Conservation (phyloP, 2,329 filamentous ascomycete genomes). For the Phyllosticta citrichinensis region DNA sequence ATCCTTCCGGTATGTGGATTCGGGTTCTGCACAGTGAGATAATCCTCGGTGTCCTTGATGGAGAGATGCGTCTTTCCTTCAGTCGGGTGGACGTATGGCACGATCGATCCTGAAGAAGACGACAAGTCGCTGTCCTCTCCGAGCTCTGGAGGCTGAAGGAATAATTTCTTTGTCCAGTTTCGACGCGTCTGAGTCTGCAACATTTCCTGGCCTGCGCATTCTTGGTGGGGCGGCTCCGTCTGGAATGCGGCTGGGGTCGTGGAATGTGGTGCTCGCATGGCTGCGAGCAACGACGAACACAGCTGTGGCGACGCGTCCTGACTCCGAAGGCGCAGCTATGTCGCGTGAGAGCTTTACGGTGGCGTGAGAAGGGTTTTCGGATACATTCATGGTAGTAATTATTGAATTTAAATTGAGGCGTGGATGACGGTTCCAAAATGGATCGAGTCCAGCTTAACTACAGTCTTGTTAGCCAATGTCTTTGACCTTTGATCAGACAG, state of each 20-base stretch:
- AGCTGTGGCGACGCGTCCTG: background rate
- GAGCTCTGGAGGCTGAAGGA: background rate
- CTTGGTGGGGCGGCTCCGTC: background rate
- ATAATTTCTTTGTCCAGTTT: background rate
- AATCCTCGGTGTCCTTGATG: conserved; percentile 7
- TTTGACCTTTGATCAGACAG: background rate
- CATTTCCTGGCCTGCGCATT: background rate
- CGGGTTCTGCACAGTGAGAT: conserved; percentile 4
- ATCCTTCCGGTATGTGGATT: conserved; percentile 8
- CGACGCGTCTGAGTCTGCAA: background rate
- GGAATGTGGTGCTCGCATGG: conserved; percentile 5
- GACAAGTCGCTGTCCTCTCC: background rate
- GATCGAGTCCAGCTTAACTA: background rate
- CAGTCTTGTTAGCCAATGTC: background rate
- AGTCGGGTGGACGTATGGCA: conserved; percentile 3
- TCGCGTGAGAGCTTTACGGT: background rate
- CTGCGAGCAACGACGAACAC: background rate
- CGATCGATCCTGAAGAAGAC: background rate
- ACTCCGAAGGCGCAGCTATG: background rate
- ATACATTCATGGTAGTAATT: background rate
- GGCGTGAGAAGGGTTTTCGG: background rate
- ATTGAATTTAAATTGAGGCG: background rate
- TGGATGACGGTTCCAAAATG: background rate
- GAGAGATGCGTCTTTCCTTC: background rate
- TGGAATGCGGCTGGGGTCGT: conserved; percentile 7